Percentiles rank a stretch among this genome's conserved stretches.
Evolutionary conservation across 108 stramenopile species (phyloP).

Genomic region (Thalassiosira profunda): DNA sequence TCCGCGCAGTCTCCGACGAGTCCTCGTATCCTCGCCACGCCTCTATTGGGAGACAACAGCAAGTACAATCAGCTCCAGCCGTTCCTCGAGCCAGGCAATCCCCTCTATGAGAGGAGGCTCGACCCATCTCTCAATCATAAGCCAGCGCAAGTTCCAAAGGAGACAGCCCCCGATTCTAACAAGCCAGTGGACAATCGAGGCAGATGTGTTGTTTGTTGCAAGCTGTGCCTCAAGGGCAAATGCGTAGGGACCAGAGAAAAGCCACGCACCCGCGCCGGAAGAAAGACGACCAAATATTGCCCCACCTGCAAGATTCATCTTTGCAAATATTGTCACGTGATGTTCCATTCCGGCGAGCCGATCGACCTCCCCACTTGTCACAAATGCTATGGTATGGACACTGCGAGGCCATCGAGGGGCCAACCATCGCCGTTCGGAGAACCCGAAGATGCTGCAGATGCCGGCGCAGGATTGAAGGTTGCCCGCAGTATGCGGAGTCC

Average conservation of each 20-base stretch:
- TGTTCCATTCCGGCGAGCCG: no score
- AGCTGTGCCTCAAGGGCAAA: not conserved
- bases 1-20: not conserved
- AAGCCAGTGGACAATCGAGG: not conserved
- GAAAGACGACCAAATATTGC: not conserved
- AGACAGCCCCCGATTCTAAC: not conserved
- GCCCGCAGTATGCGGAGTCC: no score
- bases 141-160: not conserved
- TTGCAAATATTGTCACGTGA: not conserved
- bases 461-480: no score
- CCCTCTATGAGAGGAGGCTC: not conserved
- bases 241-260: not conserved
- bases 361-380: no score
- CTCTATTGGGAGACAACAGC: not conserved
- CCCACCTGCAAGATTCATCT: not conserved
- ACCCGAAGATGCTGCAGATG: no score
- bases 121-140: not conserved
- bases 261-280: not conserved
- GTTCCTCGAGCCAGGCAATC: not conserved
- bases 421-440: no score
- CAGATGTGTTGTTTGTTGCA: not conserved
- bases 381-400: no score
- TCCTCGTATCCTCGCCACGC: not conserved
- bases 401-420: no score
- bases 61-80: not conserved